These are phyloP conservation scores for Malassezia slooffiae DNA, from an alignment of 1,284 basidiomycete species.

Conservation along the genomic window DNA sequence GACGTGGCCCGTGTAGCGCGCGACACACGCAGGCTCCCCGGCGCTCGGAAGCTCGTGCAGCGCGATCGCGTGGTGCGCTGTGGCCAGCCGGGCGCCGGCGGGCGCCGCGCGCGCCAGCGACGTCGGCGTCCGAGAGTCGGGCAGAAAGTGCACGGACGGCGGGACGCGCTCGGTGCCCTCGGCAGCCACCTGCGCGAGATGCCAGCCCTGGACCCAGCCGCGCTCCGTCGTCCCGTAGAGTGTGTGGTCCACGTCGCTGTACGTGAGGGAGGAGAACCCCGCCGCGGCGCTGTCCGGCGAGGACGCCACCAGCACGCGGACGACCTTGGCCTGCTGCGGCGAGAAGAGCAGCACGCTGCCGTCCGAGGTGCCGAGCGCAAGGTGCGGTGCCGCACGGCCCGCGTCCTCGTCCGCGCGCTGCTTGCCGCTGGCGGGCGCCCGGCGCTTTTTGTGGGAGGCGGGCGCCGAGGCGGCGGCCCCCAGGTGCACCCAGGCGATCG, in stretches of 20 bases:
- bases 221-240: conserved; percentile 27
- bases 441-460: conserved; percentile 22
- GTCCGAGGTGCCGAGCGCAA: conserved; percentile 33
- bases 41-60: conserved; percentile 14
- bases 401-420: conserved; percentile 1
- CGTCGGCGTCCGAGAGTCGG: conserved; percentile 8
- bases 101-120: neutral
- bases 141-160: conserved; percentile 5
- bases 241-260: conserved; percentile 8
- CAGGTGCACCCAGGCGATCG: conserved; percentile 4
- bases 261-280: conserved; percentile 22
- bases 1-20: conserved; percentile 31
- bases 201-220: conserved; percentile 26
- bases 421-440: conserved; percentile 18
- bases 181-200: neutral
- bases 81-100: conserved; percentile 9
- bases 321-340: conserved; percentile 27
- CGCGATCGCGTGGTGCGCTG: conserved; percentile 31
- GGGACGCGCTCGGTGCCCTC: conserved; percentile 7
- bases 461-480: conserved; percentile 12
- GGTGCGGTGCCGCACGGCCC: conserved; percentile 10
- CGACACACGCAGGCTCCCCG: conserved; percentile 7
- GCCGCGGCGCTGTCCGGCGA: conserved; percentile 22
- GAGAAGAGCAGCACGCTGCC: conserved; percentile 33
- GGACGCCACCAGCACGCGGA: conserved; percentile 26